Percentiles rank a stretch among this genome's conserved stretches.
Conservation (phyloP, 306 rosid species). For the Medicago ruthenica region DNA sequence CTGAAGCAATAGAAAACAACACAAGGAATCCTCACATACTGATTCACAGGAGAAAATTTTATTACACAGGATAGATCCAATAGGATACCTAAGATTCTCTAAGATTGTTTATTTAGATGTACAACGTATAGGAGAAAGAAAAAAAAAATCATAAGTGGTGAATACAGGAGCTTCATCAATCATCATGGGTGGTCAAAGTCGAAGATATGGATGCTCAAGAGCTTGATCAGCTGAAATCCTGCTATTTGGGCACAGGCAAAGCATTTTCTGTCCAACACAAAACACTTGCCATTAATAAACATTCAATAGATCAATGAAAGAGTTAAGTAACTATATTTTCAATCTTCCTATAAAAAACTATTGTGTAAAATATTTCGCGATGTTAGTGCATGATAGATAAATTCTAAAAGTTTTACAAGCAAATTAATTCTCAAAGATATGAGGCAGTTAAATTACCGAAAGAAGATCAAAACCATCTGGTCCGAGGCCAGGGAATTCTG, state of each 20-base stretch:
- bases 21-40: neutral
- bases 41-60: neutral
- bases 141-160: neutral
- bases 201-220: conserved; percentile 22
- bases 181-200: neutral
- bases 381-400: neutral
- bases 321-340: neutral
- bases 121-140: too few relatives aligned
- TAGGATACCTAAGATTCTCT: neutral
- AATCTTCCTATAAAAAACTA: neutral
- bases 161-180: neutral
- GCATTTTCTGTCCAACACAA: conserved; percentile 39
- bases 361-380: neutral
- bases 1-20: neutral
- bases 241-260: conserved; percentile 1
- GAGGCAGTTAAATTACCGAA: conserved; percentile 26
- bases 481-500: neutral
- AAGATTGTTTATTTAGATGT: neutral
- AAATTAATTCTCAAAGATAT: neutral
- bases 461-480: conserved; percentile 33
- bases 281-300: neutral
- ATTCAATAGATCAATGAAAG: neutral
- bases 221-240: conserved; percentile 42
- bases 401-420: neutral
- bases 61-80: neutral